Evolutionary conservation across 1,139 yeast genomes (phyloP).

Genomic region (Magnusiomyces clavatus): DNA sequence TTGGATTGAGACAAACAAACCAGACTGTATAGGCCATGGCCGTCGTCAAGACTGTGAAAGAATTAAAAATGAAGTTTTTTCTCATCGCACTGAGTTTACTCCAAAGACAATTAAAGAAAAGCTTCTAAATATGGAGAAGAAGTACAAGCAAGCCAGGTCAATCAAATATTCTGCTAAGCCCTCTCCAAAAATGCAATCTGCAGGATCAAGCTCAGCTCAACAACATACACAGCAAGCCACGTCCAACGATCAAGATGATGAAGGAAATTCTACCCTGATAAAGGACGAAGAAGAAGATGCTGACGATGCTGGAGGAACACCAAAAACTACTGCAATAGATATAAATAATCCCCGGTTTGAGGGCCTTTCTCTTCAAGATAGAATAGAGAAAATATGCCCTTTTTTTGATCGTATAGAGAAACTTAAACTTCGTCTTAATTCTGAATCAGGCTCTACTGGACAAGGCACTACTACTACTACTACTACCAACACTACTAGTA

Average conservation of each 20-base stretch:
- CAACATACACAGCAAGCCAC: not conserved
- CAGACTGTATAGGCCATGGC: slow-evolving; percentile 15
- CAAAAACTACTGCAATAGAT: not conserved
- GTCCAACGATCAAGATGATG: not conserved
- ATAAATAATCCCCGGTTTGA: slow-evolving; percentile 1
- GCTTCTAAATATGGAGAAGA: slow-evolving; percentile 15
- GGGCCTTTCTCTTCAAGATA: slow-evolving; percentile 1
- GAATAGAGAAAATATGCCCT: slow-evolving; percentile 13
- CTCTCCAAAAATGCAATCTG: no score
- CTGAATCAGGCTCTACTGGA: not conserved
- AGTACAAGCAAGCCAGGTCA: slow-evolving; percentile 11
- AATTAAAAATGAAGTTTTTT: slow-evolving; percentile 13
- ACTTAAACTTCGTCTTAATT: slow-evolving; percentile 1
- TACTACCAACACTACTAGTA: not conserved
- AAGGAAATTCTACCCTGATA: slow-evolving; percentile 1
- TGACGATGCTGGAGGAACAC: not conserved
- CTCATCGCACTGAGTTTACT: slow-evolving; percentile 12
- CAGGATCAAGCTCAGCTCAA: not conserved
- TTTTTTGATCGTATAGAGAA: slow-evolving; percentile 12
- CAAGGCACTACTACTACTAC: not conserved
- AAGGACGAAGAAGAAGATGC: not conserved
- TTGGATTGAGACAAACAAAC: slow-evolving; percentile 14
- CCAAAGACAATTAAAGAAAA: slow-evolving; percentile 15
- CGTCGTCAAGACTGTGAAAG: slow-evolving; percentile 14
- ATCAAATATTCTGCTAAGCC: slow-evolving; percentile 1